Percentiles rank a stretch among this genome's conserved stretches.
Evolutionary conservation across 2,329 filamentous ascomycete species (phyloP).

Genomic region (Myrmaecium sp.): DNA sequence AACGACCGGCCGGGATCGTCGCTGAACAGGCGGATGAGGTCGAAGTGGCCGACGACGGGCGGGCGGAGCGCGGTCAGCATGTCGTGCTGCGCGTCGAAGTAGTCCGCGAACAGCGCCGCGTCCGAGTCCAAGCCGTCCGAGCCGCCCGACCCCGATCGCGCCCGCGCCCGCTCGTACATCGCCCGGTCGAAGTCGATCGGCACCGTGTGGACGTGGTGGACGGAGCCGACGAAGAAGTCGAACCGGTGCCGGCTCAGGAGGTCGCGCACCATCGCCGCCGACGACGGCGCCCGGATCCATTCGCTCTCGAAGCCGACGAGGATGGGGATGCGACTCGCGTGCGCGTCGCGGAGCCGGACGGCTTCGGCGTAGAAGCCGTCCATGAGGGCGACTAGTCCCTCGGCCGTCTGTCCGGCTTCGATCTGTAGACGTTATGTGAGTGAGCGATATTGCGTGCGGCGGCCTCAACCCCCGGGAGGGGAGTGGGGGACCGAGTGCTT

Average conservation of each 20-base stretch:
- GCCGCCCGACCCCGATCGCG: slow-evolving; percentile 31
- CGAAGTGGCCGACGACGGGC: slow-evolving; percentile 80
- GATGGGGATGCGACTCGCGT: slow-evolving; percentile 55
- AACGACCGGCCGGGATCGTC: slow-evolving; percentile 48
- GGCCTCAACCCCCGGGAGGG: not conserved
- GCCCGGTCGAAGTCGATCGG: slow-evolving; percentile 74
- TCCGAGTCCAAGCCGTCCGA: too few relatives aligned
- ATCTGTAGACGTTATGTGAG: slow-evolving; percentile 1
- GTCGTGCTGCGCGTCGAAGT: slow-evolving; percentile 72
- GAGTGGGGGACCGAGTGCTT: not conserved
- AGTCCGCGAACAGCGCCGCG: slow-evolving; percentile 52
- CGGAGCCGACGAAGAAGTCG: slow-evolving; percentile 83
- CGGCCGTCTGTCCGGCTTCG: slow-evolving; percentile 12
- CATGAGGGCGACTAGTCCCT: slow-evolving; percentile 33
- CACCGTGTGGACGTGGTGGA: slow-evolving; percentile 74
- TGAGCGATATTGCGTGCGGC: not conserved
- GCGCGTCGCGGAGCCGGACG: slow-evolving; percentile 49
- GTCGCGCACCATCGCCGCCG: slow-evolving; percentile 40
- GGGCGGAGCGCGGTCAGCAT: slow-evolving; percentile 63
- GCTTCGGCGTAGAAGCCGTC: slow-evolving; percentile 63
- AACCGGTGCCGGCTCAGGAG: slow-evolving; percentile 46
- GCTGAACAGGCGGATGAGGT: slow-evolving; percentile 71
- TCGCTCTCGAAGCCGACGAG: slow-evolving; percentile 86
- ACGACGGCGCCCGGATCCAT: slow-evolving; percentile 65
- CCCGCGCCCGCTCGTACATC: slow-evolving; percentile 49